phyloP scores from a whole-genome alignment of 805 yeast genomes.

The Wickerhamomyces chaumierensis region DNA sequence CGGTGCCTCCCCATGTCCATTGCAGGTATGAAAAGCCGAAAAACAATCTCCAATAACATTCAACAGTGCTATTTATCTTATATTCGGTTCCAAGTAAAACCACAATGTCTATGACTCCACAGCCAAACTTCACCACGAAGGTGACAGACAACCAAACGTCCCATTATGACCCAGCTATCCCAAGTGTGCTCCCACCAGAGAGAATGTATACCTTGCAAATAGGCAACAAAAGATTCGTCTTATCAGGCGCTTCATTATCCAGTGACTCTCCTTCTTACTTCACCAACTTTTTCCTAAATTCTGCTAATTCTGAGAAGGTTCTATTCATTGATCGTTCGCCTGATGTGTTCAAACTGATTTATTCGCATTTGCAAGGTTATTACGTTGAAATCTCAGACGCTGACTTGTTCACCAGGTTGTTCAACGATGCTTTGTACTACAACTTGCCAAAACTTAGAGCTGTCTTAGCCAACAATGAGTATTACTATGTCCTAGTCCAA shows the following conservation, averaged over 20 bases:
- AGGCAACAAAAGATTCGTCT: constrained; percentile 48
- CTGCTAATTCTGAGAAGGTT: constrained; percentile 25
- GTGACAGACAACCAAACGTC: not conserved
- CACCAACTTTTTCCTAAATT: constrained; percentile 50
- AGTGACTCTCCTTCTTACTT: constrained; percentile 86
- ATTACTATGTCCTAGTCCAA: constrained; percentile 47
- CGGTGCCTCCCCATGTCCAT: no score
- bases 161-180: constrained; percentile 29
- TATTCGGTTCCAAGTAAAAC: no score
- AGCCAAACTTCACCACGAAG: not conserved
- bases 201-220: constrained; percentile 60
- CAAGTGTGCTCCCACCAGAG: constrained; percentile 52
- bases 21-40: no score
- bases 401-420: constrained; percentile 47
- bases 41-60: no score
- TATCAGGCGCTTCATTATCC: constrained; percentile 76
- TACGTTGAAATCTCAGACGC: constrained; percentile 49
- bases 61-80: no score
- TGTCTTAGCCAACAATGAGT: constrained; percentile 39
- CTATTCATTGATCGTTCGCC: constrained; percentile 71
- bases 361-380: constrained; percentile 74
- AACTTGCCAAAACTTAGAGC: constrained; percentile 45
- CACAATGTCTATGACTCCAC: not conserved
- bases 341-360: constrained; percentile 51
- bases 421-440: constrained; percentile 65